Percentiles rank a stretch among this genome's conserved stretches.
These are phyloP conservation scores for Lentinula guzmanii DNA, from an alignment of 768 basidiomycete species.

Conservation along the genomic window DNA sequence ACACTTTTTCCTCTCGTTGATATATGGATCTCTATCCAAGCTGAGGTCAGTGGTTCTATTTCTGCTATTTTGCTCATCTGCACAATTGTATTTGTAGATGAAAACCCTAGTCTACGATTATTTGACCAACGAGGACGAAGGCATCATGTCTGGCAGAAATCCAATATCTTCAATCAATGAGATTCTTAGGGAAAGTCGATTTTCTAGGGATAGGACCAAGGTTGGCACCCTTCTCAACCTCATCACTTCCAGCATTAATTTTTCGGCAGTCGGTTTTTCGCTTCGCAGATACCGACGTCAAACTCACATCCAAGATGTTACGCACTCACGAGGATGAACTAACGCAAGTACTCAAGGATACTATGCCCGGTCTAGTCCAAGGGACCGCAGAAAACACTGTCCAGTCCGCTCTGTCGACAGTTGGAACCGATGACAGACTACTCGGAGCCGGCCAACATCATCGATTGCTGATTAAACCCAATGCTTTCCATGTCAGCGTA, in stretches of 20 bases:
- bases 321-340: slow-evolving; percentile 81
- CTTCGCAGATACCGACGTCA: slow-evolving; percentile 85
- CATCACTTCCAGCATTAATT: background rate
- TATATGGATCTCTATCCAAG: slow-evolving; percentile 83
- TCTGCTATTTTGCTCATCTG: background rate
- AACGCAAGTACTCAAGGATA: slow-evolving; percentile 75
- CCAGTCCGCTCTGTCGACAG: slow-evolving; percentile 53
- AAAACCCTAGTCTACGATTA: slow-evolving; percentile 82
- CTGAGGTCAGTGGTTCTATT: slow-evolving; percentile 54
- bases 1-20: slow-evolving; percentile 80
- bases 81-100: slow-evolving; percentile 42
- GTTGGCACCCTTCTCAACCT: slow-evolving; percentile 27
- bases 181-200: slow-evolving; percentile 78
- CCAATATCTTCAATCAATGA: slow-evolving; percentile 94
- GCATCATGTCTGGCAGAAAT: slow-evolving; percentile 71
- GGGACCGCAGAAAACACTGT: slow-evolving; percentile 56
- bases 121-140: slow-evolving; percentile 86
- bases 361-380: slow-evolving; percentile 90
- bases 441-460: slow-evolving; percentile 75
- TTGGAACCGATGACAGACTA: slow-evolving; percentile 69
- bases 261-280: slow-evolving; percentile 74
- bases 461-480: slow-evolving; percentile 77
- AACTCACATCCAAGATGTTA: slow-evolving; percentile 60
- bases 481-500: slow-evolving; percentile 91
- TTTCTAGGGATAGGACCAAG: slow-evolving; percentile 74